phyloP scores from a whole-genome alignment of 2,329 filamentous ascomycete species.

The Penicillium griseofulvum region DNA sequence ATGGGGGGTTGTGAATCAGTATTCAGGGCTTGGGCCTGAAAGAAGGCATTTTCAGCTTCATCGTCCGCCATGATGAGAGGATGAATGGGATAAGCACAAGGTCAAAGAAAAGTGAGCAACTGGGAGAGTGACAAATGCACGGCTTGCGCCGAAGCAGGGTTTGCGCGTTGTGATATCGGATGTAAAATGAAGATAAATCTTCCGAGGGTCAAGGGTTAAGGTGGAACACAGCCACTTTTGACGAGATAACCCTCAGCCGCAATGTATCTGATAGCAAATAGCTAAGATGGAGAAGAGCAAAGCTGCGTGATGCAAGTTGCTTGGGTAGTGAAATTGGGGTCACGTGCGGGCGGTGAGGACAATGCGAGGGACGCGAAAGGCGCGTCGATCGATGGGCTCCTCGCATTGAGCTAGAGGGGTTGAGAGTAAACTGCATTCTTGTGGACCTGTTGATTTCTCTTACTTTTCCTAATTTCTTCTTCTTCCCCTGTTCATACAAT shows the following conservation, averaged over 20 bases:
- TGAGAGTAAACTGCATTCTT: constrained; percentile 21
- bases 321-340: constrained; percentile 6
- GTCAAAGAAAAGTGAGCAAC: neutral
- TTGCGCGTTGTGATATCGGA: neutral
- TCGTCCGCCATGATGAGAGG: constrained; percentile 49
- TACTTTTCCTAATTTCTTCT: constrained; percentile 15
- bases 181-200: neutral
- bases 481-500: constrained; percentile 4
- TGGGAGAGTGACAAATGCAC: neutral
- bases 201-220: neutral
- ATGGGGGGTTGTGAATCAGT: constrained; percentile 39
- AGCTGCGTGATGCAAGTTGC: constrained; percentile 8
- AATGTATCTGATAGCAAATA: constrained; percentile 1
- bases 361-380: constrained; percentile 28
- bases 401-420: constrained; percentile 21
- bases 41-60: constrained; percentile 54
- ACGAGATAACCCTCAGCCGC: constrained; percentile 3
- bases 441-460: constrained; percentile 24
- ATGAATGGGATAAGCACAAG: constrained; percentile 4
- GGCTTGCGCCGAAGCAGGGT: constrained; percentile 1
- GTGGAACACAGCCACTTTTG: constrained; percentile 10
- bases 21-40: constrained; percentile 49
- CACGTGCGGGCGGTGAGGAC: constrained; percentile 38
- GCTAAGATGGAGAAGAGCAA: neutral
- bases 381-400: constrained; percentile 25